These are phyloP conservation scores for Corylus avellana DNA, from an alignment of 306 rosid species.

Conservation along the genomic window DNA sequence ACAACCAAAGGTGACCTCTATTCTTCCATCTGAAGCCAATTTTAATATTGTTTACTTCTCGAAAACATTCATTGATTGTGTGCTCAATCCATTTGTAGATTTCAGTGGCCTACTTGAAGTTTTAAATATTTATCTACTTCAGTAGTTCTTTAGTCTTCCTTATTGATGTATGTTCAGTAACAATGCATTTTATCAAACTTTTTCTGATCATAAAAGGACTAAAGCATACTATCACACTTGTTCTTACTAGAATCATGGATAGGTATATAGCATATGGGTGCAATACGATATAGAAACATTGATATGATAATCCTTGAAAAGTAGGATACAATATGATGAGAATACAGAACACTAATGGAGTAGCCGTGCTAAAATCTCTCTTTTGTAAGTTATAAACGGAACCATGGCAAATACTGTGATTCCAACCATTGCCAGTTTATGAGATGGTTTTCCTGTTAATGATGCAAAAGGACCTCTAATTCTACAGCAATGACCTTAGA, in stretches of 20 bases:
- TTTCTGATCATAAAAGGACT: too few species aligned
- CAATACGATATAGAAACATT: background rate
- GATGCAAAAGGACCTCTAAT: background rate
- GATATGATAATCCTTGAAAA: background rate
- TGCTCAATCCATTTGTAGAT: slow-evolving; percentile 25
- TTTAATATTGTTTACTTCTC: slow-evolving; percentile 2
- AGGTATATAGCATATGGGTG: background rate
- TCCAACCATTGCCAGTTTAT: background rate
- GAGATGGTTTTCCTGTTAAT: background rate
- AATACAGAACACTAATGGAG: background rate
- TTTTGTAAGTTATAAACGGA: background rate
- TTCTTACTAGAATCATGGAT: slow-evolving; percentile 6
- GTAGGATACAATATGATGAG: background rate
- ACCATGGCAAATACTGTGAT: background rate
- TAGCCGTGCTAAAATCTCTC: background rate
- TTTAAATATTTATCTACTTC: background rate
- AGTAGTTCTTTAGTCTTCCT: background rate
- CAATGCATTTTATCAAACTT: background rate
- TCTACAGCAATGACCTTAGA: background rate
- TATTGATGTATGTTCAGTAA: background rate
- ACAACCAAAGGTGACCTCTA: slow-evolving; percentile 65
- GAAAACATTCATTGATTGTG: slow-evolving; percentile 17
- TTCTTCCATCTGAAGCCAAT: background rate
- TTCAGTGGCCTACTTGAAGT: background rate
- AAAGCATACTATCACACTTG: background rate